These are phyloP conservation scores for Cyamopsis tetragonoloba DNA, from an alignment of 306 rosid species.

Conservation along the genomic window DNA sequence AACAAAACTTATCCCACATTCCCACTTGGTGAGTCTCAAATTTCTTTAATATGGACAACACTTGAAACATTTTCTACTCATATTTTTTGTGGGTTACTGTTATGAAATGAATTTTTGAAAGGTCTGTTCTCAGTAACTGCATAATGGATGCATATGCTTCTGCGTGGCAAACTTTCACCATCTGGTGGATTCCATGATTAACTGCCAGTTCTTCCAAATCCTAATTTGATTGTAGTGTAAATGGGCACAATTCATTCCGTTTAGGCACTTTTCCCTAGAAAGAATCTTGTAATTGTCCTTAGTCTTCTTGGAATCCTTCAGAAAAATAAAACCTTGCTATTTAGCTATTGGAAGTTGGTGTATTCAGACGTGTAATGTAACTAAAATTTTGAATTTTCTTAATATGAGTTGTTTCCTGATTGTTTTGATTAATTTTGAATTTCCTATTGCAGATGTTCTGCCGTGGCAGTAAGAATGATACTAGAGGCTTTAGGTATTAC, in stretches of 20 bases:
- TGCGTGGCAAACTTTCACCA: background rate
- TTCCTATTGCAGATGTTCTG: slow-evolving; percentile 75
- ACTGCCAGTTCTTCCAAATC: background rate
- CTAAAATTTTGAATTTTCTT: slow-evolving; percentile 14
- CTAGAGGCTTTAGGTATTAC: slow-evolving; percentile 90
- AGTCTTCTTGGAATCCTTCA: background rate
- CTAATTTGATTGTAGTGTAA: no score
- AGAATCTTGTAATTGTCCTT: background rate
- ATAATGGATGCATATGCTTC: background rate
- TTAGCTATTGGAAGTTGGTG: background rate
- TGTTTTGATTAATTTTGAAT: slow-evolving; percentile 19
- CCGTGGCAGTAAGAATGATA: slow-evolving; percentile 85
- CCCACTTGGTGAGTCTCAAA: no score
- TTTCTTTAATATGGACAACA: no score
- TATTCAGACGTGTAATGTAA: no score
- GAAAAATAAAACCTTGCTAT: background rate
- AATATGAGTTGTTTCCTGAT: slow-evolving; percentile 17
- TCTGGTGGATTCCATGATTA: background rate
- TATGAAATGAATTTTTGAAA: background rate
- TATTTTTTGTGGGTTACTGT: background rate
- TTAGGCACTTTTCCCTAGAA: background rate
- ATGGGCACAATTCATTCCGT: background rate
- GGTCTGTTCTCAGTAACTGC: background rate
- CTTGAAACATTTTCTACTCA: background rate
- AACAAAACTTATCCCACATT: no score